These are phyloP conservation scores for Talaromyces pinophilus DNA, from an alignment of 2,329 filamentous ascomycete genomes.

Conservation along the genomic window DNA sequence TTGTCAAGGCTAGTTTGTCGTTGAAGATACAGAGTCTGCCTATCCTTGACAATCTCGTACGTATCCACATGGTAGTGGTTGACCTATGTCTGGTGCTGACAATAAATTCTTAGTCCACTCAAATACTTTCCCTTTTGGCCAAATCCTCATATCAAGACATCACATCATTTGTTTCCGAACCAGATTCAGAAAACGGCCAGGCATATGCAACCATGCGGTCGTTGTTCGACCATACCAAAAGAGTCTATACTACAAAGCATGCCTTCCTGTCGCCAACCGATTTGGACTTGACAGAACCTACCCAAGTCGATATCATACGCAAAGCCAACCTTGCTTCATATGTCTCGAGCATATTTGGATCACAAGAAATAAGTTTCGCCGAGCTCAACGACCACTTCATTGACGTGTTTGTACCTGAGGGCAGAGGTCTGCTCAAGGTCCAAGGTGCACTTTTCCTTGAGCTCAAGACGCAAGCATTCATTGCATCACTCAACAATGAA, in stretches of 20 bases:
- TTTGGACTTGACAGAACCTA: slow-evolving; percentile 52
- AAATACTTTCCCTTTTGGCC: slow-evolving; percentile 60
- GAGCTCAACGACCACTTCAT: slow-evolving; percentile 65
- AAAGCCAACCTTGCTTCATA: slow-evolving; percentile 68
- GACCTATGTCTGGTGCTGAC: not conserved
- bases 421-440: slow-evolving; percentile 59
- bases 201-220: slow-evolving; percentile 64
- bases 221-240: slow-evolving; percentile 64
- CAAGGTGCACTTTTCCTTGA: slow-evolving; percentile 64
- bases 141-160: slow-evolving; percentile 60
- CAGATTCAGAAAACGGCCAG: slow-evolving; percentile 58
- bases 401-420: slow-evolving; percentile 63
- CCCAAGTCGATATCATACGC: slow-evolving; percentile 61
- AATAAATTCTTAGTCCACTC: slow-evolving; percentile 51
- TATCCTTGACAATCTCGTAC: slow-evolving; percentile 62
- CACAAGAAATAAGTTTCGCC: slow-evolving; percentile 64
- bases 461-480: slow-evolving; percentile 67
- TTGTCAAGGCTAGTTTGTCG: slow-evolving; percentile 47
- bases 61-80: slow-evolving; percentile 28
- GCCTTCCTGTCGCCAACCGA: slow-evolving; percentile 59
- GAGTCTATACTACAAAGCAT: slow-evolving; percentile 59
- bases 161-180: slow-evolving; percentile 58
- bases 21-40: slow-evolving; percentile 62
- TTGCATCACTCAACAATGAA: slow-evolving; percentile 61
- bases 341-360: slow-evolving; percentile 63